phyloP scores from a whole-genome alignment of 164 flowering plant species.

The Platanus orientalis region DNA sequence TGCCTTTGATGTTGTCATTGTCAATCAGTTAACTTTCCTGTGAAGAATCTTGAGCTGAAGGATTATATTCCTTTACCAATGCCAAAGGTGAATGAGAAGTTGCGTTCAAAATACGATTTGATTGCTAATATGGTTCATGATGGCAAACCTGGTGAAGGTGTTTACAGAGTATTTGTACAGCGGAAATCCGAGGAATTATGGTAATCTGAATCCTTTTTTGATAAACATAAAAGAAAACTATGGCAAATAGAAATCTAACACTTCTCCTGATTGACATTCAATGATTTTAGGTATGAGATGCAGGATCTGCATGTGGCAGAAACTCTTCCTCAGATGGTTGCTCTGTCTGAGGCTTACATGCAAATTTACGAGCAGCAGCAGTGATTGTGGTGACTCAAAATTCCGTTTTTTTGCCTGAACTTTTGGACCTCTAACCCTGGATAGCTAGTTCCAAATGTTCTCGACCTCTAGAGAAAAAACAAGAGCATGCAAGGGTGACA shows the following conservation, averaged over 20 bases:
- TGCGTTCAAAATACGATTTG: slow-evolving; percentile 83
- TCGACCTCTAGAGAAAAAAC: too few species aligned
- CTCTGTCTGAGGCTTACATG: slow-evolving; percentile 92
- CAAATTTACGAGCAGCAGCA: slow-evolving; percentile 98
- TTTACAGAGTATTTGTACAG: slow-evolving; percentile 91
- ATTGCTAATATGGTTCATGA: slow-evolving; percentile 97
- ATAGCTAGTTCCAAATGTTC: too few species aligned
- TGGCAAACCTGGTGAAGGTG: slow-evolving; percentile 94
- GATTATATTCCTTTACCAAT: slow-evolving; percentile 90
- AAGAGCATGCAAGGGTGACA: too few species aligned
- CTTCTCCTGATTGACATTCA: not conserved
- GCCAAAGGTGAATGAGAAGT: slow-evolving; percentile 52
- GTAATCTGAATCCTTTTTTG: slow-evolving; percentile 25
- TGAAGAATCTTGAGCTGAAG: slow-evolving; percentile 90
- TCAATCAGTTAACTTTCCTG: slow-evolving; percentile 88
- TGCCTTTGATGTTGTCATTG: slow-evolving; percentile 1
- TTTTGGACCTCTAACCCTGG: too few species aligned
- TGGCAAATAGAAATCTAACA: too few species aligned
- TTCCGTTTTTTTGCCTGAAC: too few species aligned
- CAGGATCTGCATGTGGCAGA: slow-evolving; percentile 97
- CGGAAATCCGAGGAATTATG: slow-evolving; percentile 96
- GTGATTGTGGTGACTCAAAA: too few species aligned
- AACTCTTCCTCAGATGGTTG: slow-evolving; percentile 98
- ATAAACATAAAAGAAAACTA: too few species aligned
- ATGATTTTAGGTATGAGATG: slow-evolving; percentile 85